Base-by-base conservation (phyloP, 2,329 filamentous ascomycete species). In the Ceratocystiopsis minuta region DNA sequence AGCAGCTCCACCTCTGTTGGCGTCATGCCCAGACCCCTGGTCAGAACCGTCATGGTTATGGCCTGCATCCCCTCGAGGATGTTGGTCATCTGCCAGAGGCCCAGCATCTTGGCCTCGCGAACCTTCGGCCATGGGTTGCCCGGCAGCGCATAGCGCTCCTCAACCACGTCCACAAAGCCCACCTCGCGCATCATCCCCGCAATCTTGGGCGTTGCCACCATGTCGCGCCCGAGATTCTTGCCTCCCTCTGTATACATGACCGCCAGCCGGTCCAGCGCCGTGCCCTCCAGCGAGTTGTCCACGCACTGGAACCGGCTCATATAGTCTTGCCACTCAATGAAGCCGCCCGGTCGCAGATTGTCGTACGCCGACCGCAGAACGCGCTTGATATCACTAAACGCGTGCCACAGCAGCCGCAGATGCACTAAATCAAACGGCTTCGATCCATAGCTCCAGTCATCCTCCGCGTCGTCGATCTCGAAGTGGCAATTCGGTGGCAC, bases 401-500 rank as follows among this genome's bases (percentile, higher is more conserved):
- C 46, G 45, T 49, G 46, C 45, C 46, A 50, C 24, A 50, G 39
- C 24, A 50, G 45, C 3, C 69, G 67, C 2, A 67, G 62, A 52
- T 78, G 75, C 36, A 80, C 64, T 47, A 67, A 72, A 54, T 79
- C 73, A 47, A 75, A 75, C 40, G 41, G 63, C 50, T 0, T 59
- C 51, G 64, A 59, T 14, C 47, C 38, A 33, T 58, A 72, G 53
- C 58, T 70, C 61, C 61, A 66, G 2, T 60, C 53, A 16, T 56
- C 62, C 47, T 71, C 70, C 32, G 72, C 66, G 48, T 80, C 74
- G 53, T 80, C 75, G 34, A 79, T 66, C 42, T 77, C 64, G 44
- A 79, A 80, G 45, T 68, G 66, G 41, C 76, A 72, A 50, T 80
- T 80, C 15, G 65, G 62, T 0, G 75, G 73, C 0, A 77, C 65